Evolutionary conservation across 257 asterid genomes (phyloP).

Genomic region (Plantago major): DNA sequence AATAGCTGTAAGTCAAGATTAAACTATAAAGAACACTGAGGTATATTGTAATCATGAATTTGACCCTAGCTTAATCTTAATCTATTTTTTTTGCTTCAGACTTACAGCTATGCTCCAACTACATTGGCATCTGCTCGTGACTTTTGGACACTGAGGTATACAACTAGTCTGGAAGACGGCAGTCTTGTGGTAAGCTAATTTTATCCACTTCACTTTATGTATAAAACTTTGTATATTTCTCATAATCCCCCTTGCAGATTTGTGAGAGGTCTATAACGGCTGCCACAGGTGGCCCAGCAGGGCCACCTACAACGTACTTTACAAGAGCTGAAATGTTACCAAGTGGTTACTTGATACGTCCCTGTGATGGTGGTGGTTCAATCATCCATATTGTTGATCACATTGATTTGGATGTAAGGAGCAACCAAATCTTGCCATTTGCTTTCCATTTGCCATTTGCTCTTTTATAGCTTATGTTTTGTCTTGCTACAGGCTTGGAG

Average conservation of each 20-base stretch:
- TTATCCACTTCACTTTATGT: background rate
- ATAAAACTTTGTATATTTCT: background rate
- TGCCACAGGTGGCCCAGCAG: constrained; percentile 81
- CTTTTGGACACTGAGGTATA: constrained; percentile 88
- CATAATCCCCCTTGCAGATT: constrained; percentile 34
- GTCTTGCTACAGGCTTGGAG: constrained; percentile 51
- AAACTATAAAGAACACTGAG: no score
- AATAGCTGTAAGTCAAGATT: no score
- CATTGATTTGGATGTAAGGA: constrained; percentile 69
- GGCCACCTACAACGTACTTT: constrained; percentile 70
- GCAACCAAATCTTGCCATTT: background rate
- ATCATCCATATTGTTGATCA: constrained; percentile 91
- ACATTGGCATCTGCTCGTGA: constrained; percentile 93
- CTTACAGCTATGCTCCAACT: constrained; percentile 85
- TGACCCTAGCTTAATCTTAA: background rate
- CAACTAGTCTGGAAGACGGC: constrained; percentile 81
- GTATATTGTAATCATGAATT: background rate
- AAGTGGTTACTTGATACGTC: constrained; percentile 80
- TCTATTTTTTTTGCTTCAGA: constrained; percentile 9
- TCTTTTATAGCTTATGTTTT: background rate
- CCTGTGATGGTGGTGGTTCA: constrained; percentile 98
- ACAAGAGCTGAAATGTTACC: constrained; percentile 90
- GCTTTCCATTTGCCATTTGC: background rate
- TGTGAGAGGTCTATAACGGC: constrained; percentile 89
- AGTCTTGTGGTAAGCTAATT: constrained; percentile 72